Conservation (phyloP, 148 eudicot genomes). For the Amaranthus cruentus region DNA sequence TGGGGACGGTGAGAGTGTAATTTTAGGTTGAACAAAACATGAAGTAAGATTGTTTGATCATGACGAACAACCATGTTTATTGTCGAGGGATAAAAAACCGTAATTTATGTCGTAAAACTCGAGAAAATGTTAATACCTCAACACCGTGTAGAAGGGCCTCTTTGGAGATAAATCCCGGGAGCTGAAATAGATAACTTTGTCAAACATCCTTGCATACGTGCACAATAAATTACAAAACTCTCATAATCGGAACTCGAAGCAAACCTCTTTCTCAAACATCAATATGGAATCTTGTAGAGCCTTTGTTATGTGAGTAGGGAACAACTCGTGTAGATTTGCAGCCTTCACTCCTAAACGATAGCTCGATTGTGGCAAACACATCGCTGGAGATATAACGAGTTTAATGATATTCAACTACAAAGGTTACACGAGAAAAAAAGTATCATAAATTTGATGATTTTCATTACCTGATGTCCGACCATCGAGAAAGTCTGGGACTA, state of each 20-base stretch:
- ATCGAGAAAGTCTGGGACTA: constrained; percentile 72
- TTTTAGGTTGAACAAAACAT: background rate
- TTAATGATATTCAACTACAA: constrained; percentile 1
- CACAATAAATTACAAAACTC: background rate
- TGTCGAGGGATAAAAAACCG: no score
- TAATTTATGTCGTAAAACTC: background rate
- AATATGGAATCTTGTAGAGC: constrained; percentile 76
- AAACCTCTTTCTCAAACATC: constrained; percentile 78
- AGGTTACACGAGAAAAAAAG: background rate
- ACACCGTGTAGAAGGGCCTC: constrained; percentile 89
- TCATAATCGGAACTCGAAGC: background rate
- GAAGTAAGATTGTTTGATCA: background rate
- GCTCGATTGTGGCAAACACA: constrained; percentile 73
- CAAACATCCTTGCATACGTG: background rate
- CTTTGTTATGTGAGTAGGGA: constrained; percentile 63
- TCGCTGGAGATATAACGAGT: constrained; percentile 33
- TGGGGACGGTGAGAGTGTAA: no score
- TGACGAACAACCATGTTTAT: background rate
- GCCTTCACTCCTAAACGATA: constrained; percentile 87
- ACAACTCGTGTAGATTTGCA: constrained; percentile 75
- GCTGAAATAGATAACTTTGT: constrained; percentile 35
- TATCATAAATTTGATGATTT: background rate
- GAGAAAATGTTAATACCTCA: constrained; percentile 48
- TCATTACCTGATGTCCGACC: constrained; percentile 64
- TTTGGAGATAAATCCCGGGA: constrained; percentile 76